Evolutionary conservation across 2,329 filamentous ascomycete genomes (phyloP).

Genomic region (Aspergillus bombycis): DNA sequence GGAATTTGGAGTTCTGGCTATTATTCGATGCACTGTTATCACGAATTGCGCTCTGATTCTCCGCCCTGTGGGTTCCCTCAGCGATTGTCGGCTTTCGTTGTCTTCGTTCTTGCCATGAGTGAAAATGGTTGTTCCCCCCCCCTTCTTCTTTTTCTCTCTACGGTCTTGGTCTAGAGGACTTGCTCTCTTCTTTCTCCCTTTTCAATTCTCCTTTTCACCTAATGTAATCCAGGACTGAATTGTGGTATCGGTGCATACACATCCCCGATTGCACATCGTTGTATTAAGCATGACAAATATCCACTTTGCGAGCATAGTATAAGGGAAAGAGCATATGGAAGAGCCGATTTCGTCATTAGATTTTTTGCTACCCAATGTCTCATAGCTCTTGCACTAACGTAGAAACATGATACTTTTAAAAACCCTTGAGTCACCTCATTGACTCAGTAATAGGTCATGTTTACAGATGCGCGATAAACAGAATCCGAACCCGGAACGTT

Average conservation of each 20-base stretch:
- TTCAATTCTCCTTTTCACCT: background rate
- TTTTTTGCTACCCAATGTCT: background rate
- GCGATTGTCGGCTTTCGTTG: background rate
- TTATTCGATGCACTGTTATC: slow-evolving; percentile 6
- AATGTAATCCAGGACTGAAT: background rate
- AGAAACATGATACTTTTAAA: background rate
- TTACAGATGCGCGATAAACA: background rate
- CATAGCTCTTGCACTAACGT: background rate
- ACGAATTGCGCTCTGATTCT: slow-evolving; percentile 9
- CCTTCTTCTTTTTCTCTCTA: background rate
- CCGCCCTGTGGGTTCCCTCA: background rate
- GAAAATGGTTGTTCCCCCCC: background rate
- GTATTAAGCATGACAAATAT: slow-evolving; percentile 3
- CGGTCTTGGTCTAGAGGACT: background rate
- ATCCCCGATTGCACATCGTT: background rate
- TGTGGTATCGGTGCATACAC: background rate
- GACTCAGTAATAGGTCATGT: background rate
- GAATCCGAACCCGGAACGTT: no score
- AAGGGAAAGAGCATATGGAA: background rate
- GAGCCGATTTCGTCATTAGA: background rate
- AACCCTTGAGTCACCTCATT: background rate
- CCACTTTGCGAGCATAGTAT: background rate
- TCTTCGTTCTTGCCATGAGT: slow-evolving; percentile 1
- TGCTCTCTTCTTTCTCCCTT: background rate
- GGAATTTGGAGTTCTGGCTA: slow-evolving; percentile 14